Base-by-base conservation (phyloP, 257 asterid species). In the Solanum dulcamara region DNA sequence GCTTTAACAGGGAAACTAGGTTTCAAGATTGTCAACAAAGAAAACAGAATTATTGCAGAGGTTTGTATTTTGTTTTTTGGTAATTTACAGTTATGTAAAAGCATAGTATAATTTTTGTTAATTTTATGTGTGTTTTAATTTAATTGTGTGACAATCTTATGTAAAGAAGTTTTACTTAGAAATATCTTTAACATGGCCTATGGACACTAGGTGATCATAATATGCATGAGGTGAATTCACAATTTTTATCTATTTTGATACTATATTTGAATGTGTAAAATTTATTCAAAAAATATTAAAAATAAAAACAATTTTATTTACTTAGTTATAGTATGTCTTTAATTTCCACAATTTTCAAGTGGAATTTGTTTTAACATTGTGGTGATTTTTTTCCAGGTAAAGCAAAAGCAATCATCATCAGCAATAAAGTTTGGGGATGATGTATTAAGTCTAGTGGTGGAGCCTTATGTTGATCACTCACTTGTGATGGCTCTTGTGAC, bases 361-460 rank as follows among this genome's bases (percentile, higher is more conserved):
- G 42, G 75, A 30, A 7, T 15, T 67, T 30, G 22, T 14, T 30
- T 66, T 67, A 67, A 67, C 10, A 32, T 13, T 67, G 4, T 28
- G 24, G 26, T 17, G 12, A 32, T 42, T 15, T 24, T 13, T 75
- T 75, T 84, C 67, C 90, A 94, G 98, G 94, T 85, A 35, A 89
- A 68, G 22, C 90, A 85, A 86, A 94, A 94, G 70, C 87, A 90
- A 22, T 77, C 92, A 67, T 33, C 87, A 46, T 46, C 85, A 15
- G 94, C 94, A 67, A 86, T 90, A 85, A 48, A 71, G 26, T 86
- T 90, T 81, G 97, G 98, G 48, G 90, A 89, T 48, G 98, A 94
- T 91, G 97, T 94, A 48, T 28, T 93, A 37, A 87, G 87, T 51
- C 72, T 94, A 67, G 87, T 85, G 28, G 96, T 93, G 87, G 97